phyloP scores from a whole-genome alignment of 495 filamentous ascomycete genomes.

The Annulohypoxylon maeteangense region DNA sequence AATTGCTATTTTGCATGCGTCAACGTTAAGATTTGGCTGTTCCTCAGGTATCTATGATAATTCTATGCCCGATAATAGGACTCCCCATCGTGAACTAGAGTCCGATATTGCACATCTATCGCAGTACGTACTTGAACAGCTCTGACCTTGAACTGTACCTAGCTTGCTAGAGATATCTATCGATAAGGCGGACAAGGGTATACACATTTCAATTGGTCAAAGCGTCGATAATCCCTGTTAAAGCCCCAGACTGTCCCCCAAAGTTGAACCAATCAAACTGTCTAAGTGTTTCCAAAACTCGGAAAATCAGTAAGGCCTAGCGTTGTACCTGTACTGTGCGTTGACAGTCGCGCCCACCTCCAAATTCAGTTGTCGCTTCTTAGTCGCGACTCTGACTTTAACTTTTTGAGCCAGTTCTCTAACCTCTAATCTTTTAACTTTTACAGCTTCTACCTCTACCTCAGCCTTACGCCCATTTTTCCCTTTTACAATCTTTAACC shows the following conservation, averaged over 20 bases:
- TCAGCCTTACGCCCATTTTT: constrained; percentile 34
- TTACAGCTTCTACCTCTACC: background rate
- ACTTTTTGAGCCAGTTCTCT: constrained; percentile 18
- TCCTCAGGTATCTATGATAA: background rate
- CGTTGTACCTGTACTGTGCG: constrained; percentile 47
- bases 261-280: constrained; percentile 26
- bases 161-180: background rate
- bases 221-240: background rate
- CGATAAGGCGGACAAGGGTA: constrained; percentile 10
- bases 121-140: background rate
- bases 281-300: background rate
- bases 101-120: background rate
- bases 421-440: background rate
- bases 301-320: constrained; percentile 47
- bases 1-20: background rate
- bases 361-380: constrained; percentile 9
- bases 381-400: constrained; percentile 18
- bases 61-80: background rate
- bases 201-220: constrained; percentile 2
- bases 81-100: background rate
- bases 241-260: background rate
- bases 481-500: constrained; percentile 32
- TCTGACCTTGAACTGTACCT: background rate
- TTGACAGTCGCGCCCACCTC: constrained; percentile 42
- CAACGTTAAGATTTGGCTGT: background rate